Evolutionary conservation across 768 basidiomycete species (phyloP), one percentile per base, ranked within the genome.

Genomic region (Trametes cubensis): DNA sequence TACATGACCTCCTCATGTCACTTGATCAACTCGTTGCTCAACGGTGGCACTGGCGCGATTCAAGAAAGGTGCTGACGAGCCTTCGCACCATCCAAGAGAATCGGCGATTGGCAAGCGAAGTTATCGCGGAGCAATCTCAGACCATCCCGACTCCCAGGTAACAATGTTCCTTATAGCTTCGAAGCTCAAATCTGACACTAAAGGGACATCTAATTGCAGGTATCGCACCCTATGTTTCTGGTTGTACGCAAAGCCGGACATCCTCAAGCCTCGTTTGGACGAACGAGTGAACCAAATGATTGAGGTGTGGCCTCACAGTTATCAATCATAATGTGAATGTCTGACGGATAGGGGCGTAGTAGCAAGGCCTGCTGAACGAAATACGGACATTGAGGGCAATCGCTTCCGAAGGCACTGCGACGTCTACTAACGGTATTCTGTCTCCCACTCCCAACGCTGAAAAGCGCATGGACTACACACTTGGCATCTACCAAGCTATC

Each of bases 1-100:
- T 97, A 18, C 83, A 94, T 69, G 75, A 72, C 11, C 78, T 98
- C 14, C 77, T 99, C 20, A 74, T 76, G 10, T 70, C 76, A 4
- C 79, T 98, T 6, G 97, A 98, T 68, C 86, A 86, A 0, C 66
- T 71, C 0, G 85, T 94, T 47, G 92, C 90, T 0, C 80, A 80
- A 30, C 79, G 95, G 63, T 98, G 96, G 96, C 97, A 99, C 72
- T 98, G 96, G 96, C 83, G 81, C 65, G 97, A 99, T 68, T 88
- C 93, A 0, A 81, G 96, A 34, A 99, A 98, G 74, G 91, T 98
- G 6, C 74, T 92, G 13, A 81, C 95, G 40, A 92, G 83, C 66
- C 73, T 99, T 8, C 80, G 83, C 45, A 85, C 97, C 28, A 85
- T 94, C 59, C 88, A 85, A 75, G 86, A 92, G 58, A 83, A 81